Base-by-base conservation (phyloP, 1,284 basidiomycete species). In the Puccinia coronata region DNA sequence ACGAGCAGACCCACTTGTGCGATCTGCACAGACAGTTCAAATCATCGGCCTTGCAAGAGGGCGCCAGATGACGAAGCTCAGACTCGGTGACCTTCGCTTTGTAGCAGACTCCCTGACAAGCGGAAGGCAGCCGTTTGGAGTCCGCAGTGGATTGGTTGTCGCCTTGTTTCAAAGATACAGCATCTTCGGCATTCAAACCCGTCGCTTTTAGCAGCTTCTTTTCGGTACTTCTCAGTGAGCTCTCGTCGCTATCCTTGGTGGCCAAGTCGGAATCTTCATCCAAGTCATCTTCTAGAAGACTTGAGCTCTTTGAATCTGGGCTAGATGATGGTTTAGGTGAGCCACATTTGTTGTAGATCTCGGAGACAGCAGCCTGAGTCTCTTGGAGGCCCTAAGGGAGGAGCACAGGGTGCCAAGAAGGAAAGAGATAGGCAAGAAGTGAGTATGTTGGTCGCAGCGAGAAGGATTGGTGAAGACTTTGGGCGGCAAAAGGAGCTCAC, bases 41-140 rank as follows among this genome's bases (percentile, higher is more conserved):
- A 25, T 80, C 67, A n/a, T 80, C 67, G 31, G 67, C 53, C 6
- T 51, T 31, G 43, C 77, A 80, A 23, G 67, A 59, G 20, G 77
- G 77, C 8, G 77, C 77, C 31, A 80, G 43, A 71, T 80, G 67
- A 20, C 49, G 36, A 8, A 80, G 25, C 25, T 80, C 77, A 31
- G 39, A 34, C 12, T 34, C 16, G 16, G 77, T 80, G 1, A 53
- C 61, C 47, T 80, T 80, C 12, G 67, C 67, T 28, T 80, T 80
- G 36, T 55, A 67, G 47, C 75, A 77, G 61, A 65, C 39, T 9
- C 34, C 61, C 14, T 65, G 36, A 31, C 31, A 65, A 65, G 61
- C 61, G 5, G 61, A 65, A 39, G 61, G 61, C 23, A 65, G 34
- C 61, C 23, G 6, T 23, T 39, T 65, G 3, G 39, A 31, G 61